Percentiles rank a stretch among this genome's conserved stretches.
Conservation (phyloP, 139 green algal genomes). For the Dunaliella sp. region DNA sequence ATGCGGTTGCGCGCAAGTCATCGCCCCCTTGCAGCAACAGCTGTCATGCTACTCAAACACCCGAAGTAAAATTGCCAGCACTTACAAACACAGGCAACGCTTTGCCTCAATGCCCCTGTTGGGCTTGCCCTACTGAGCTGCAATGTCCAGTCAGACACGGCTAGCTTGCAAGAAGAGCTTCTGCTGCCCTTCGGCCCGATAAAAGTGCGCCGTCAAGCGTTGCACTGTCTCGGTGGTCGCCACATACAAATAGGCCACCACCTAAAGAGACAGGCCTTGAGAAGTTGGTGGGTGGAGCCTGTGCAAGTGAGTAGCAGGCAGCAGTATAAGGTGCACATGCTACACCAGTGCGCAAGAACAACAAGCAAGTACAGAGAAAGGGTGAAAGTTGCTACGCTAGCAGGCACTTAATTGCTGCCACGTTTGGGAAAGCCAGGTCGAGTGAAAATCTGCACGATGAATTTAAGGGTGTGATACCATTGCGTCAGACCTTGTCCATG, state of each 20-base stretch:
- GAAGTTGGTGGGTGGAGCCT: slow-evolving; percentile 78
- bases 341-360: too few species aligned
- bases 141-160: background rate
- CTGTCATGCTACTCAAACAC: too few species aligned
- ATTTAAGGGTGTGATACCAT: too few species aligned
- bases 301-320: background rate
- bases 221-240: slow-evolving; percentile 86
- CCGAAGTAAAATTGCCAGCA: too few species aligned
- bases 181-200: slow-evolving; percentile 72
- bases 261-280: slow-evolving; percentile 60
- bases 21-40: too few species aligned
- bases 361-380: too few species aligned
- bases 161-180: slow-evolving; percentile 56
- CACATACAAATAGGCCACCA: slow-evolving; percentile 64
- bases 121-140: background rate
- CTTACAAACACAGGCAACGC: background rate
- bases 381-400: too few species aligned
- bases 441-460: too few species aligned
- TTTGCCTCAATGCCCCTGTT: background rate
- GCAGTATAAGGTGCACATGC: background rate
- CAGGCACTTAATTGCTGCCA: too few species aligned
- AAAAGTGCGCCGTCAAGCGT: slow-evolving; percentile 89
- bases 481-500: background rate
- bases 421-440: too few species aligned
- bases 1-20: too few species aligned